Evolutionary conservation across 148 eudicot species (phyloP).

Genomic region (Fagopyrum homotropicum): DNA sequence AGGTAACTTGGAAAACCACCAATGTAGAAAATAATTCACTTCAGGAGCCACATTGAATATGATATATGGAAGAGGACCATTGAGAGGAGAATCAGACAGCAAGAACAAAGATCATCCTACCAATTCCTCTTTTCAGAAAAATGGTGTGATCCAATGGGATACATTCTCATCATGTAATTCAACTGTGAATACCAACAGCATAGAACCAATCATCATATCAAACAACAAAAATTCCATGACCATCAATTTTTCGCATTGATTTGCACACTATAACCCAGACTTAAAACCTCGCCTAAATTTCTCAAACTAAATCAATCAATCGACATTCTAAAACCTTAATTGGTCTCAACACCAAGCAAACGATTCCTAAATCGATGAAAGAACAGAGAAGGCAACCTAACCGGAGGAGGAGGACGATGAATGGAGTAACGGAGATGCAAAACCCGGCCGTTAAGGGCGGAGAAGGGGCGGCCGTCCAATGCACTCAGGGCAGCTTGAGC

Average conservation of each 20-base stretch:
- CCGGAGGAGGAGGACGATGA: constrained; percentile 47
- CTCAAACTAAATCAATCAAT: background rate
- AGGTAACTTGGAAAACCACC: no score
- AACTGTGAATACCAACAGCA: background rate
- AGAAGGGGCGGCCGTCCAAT: constrained; percentile 49
- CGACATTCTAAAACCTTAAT: background rate
- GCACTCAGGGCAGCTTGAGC: constrained; percentile 61
- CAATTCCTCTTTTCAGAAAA: background rate
- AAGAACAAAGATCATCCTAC: background rate
- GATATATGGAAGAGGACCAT: background rate
- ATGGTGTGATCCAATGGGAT: background rate
- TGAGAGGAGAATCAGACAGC: background rate
- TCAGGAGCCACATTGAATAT: background rate
- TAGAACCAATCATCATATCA: background rate
- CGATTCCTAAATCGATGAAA: background rate
- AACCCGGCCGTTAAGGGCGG: constrained; percentile 50
- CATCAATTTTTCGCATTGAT: background rate
- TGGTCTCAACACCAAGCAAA: background rate
- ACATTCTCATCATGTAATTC: background rate
- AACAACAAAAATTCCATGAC: background rate
- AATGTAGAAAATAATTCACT: background rate
- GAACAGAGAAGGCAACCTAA: background rate
- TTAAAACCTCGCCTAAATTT: background rate
- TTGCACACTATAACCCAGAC: background rate
- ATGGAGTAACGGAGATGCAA: constrained; percentile 78